Percentiles rank a stretch among this genome's conserved stretches.
Conservation (phyloP, 1,284 basidiomycete genomes). For the Taiwanofungus camphoratus region DNA sequence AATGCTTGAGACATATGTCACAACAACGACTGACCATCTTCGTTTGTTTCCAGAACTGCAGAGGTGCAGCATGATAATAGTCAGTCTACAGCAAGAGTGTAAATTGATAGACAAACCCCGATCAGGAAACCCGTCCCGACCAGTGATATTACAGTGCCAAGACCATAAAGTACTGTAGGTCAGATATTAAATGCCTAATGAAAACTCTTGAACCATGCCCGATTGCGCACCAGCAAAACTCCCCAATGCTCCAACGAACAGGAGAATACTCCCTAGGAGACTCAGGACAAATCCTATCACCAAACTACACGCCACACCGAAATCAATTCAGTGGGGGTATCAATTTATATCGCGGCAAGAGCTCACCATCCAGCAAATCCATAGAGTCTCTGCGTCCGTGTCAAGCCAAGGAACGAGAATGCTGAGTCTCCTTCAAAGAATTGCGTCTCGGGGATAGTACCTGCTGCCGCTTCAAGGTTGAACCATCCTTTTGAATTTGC, state of each 20-base stretch:
- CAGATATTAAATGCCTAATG: not conserved
- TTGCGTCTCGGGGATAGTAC: constrained; percentile 60
- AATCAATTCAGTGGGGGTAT: too few relatives aligned
- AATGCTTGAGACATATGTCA: constrained; percentile 10
- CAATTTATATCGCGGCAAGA: too few relatives aligned
- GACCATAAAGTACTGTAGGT: constrained; percentile 66
- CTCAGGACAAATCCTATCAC: constrained; percentile 74
- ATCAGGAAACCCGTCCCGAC: constrained; percentile 88
- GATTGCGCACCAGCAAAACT: constrained; percentile 70
- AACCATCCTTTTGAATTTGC: constrained; percentile 50
- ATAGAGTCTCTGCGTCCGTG: constrained; percentile 75
- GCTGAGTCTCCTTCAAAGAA: constrained; percentile 83
- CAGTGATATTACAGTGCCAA: constrained; percentile 82
- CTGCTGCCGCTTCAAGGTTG: constrained; percentile 61
- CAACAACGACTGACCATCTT: constrained; percentile 54
- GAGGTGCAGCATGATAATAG: not conserved
- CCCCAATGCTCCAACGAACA: constrained; percentile 68
- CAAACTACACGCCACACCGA: constrained; percentile 56
- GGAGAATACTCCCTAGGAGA: constrained; percentile 73
- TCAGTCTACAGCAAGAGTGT: not conserved
- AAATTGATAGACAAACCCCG: constrained; percentile 64
- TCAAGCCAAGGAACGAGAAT: constrained; percentile 73
- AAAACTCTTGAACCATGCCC: not conserved
- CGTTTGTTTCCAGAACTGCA: constrained; percentile 71
- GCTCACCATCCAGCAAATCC: constrained; percentile 80